Base-by-base conservation (phyloP, 352 stramenopile species). In the Thraustochytrium sp. region DNA sequence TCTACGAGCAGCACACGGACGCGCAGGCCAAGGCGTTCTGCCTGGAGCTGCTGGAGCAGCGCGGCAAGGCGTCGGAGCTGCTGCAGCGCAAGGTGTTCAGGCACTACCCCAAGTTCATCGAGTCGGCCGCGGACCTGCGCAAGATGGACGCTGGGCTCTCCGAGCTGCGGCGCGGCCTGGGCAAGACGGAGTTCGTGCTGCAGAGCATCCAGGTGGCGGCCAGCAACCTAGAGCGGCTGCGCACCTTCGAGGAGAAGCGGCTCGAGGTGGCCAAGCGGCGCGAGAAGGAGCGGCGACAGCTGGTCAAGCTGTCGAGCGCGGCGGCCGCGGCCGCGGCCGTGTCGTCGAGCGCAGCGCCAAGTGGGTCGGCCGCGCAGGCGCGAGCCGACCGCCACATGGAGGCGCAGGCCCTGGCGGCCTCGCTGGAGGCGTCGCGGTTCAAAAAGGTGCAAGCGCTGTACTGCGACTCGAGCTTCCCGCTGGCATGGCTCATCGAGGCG, bases 151-250 rank as follows among this genome's bases (percentile, higher is more conserved):
- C 42, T 21, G 65, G 49, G 9, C 65, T 77, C 42, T 55, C 65
- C 9, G 65, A 62, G 16, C 65, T 77, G 49, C 42, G 65, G 21
- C 29, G 65, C 29, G 49, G 65, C 65, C 65, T 77, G n/a, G 65
- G 65, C 65, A 77, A 77, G 46, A 77, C 65, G 11, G 65, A 77
- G 46, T 77, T 77, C 26, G 42, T 77, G 18, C 42, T 77, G 29
- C 42, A 55, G 34, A 77, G 65, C 31, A 62, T 77, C 23, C 42
- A 77, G 65, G 65, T 62, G 9, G 65, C 65, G 8, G 65, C 65
- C 23, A 55, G 42, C 3, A 55, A 62, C n/a, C 40, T 72, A 11
- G 59, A 72, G 59, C 59, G 59, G 21, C 40, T 72, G 13, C 34
- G 59, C 23, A 72, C 59, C 1, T 72, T 72, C 46, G 59, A 72